Conservation (phyloP, 129 eudicot genomes). For the Arctium minus region DNA sequence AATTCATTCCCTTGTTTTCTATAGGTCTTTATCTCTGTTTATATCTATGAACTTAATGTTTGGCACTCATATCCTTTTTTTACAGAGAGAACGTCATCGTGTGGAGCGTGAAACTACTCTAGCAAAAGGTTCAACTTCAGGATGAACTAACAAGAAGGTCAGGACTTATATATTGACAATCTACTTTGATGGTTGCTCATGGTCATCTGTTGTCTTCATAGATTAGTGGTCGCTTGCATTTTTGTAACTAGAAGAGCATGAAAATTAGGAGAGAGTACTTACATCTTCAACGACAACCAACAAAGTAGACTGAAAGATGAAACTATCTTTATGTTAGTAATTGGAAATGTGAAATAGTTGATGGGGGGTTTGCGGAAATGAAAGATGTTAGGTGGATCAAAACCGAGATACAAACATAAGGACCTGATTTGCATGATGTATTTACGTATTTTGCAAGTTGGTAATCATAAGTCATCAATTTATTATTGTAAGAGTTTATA, state of each 20-base stretch:
- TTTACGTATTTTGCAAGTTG: background rate
- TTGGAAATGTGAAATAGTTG: constrained; percentile 1
- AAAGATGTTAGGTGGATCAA: constrained; percentile 8
- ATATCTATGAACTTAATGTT: background rate
- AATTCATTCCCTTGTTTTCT: background rate
- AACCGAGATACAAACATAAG: constrained; percentile 4
- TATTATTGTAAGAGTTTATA: background rate
- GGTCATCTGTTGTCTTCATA: background rate
- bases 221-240: background rate
- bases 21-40: background rate
- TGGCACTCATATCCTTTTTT: background rate
- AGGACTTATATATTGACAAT: background rate
- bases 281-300: background rate
- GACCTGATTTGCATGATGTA: background rate
- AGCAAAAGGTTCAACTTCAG: constrained; percentile 27
- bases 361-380: background rate
- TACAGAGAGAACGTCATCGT: constrained; percentile 57
- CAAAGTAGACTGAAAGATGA: background rate
- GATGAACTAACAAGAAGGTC: constrained; percentile 26
- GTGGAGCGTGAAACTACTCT: constrained; percentile 50
- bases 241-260: constrained; percentile 3
- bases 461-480: background rate
- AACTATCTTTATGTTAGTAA: background rate
- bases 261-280: background rate
- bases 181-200: background rate